Conservation (phyloP, 139 green algal genomes). For the Chlorella vulgaris region DNA sequence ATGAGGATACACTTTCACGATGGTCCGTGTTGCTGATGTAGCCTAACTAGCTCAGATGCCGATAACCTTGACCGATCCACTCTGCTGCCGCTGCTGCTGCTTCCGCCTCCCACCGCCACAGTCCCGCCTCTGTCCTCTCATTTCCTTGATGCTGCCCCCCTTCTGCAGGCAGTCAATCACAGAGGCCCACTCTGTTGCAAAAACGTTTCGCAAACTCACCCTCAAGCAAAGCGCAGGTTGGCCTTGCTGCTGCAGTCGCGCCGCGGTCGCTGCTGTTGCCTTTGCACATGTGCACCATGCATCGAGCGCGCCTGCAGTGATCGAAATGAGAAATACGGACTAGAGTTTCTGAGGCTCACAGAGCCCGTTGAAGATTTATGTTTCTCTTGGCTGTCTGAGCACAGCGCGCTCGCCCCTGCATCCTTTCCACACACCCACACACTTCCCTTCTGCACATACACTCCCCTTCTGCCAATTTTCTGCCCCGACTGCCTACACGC, state of each 20-base stretch:
- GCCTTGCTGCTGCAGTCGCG: no score
- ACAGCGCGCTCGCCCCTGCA: background rate
- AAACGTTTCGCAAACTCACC: no score
- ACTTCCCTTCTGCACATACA: background rate
- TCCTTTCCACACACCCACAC: background rate
- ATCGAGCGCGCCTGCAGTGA: constrained; percentile 16
- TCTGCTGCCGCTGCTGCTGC: background rate
- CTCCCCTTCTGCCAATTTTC: background rate
- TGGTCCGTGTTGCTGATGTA: constrained; percentile 84
- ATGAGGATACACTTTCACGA: constrained; percentile 55
- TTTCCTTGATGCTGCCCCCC: no score
- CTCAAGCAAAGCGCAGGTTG: no score
- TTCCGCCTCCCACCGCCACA: background rate
- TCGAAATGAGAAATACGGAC: constrained; percentile 56
- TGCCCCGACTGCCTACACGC: background rate
- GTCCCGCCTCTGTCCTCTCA: background rate
- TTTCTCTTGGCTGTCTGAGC: constrained; percentile 90
- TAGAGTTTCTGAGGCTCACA: constrained; percentile 83
- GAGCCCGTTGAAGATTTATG: constrained; percentile 63
- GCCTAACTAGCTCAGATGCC: constrained; percentile 60
- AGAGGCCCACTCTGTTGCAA: no score
- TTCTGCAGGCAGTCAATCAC: no score
- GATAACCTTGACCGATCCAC: constrained; percentile 57
- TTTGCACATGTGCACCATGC: background rate
- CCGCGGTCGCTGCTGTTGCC: no score